Evolutionary conservation across 306 rosid genomes (phyloP).

Genomic region (Ammopiptanthus mongolicus): DNA sequence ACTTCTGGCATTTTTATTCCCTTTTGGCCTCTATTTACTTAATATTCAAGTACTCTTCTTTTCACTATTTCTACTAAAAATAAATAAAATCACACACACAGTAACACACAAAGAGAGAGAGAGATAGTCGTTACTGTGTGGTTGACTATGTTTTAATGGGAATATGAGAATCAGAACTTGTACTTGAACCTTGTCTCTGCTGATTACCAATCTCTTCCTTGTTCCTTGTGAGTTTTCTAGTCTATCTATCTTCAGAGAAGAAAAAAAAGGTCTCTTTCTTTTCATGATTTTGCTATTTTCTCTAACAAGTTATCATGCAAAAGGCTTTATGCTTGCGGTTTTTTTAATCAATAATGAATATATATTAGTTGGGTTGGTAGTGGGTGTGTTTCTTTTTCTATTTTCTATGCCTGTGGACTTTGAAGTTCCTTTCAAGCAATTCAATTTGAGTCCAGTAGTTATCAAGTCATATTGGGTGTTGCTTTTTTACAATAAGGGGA

Average conservation of each 20-base stretch:
- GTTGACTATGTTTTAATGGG: slow-evolving; percentile 45
- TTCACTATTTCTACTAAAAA: slow-evolving; percentile 24
- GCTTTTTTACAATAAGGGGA: not conserved
- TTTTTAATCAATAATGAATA: slow-evolving; percentile 27
- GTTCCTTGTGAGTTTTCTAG: slow-evolving; percentile 45
- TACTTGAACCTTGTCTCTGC: slow-evolving; percentile 43
- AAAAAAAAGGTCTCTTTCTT: not conserved
- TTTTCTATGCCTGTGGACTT: slow-evolving; percentile 9
- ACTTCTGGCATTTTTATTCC: slow-evolving; percentile 24
- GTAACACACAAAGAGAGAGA: not conserved
- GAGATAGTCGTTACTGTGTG: slow-evolving; percentile 17
- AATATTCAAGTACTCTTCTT: slow-evolving; percentile 48
- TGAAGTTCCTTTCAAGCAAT: slow-evolving; percentile 31
- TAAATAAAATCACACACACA: not conserved
- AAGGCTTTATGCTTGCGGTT: slow-evolving; percentile 21
- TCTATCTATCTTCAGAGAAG: slow-evolving; percentile 8
- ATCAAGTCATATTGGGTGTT: slow-evolving; percentile 12
- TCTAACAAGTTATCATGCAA: slow-evolving; percentile 8
- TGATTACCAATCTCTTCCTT: slow-evolving; percentile 39
- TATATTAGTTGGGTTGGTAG: slow-evolving; percentile 24
- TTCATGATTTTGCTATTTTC: slow-evolving; percentile 11
- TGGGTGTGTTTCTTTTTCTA: not conserved
- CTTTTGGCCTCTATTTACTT: slow-evolving; percentile 47
- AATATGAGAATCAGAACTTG: slow-evolving; percentile 18
- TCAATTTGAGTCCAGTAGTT: slow-evolving; percentile 17